Evolutionary conservation across 371 early-diverging fungal genomes (phyloP), one percentile per base, ranked within the genome.

Genomic region (Lichtheimia ramosa): DNA sequence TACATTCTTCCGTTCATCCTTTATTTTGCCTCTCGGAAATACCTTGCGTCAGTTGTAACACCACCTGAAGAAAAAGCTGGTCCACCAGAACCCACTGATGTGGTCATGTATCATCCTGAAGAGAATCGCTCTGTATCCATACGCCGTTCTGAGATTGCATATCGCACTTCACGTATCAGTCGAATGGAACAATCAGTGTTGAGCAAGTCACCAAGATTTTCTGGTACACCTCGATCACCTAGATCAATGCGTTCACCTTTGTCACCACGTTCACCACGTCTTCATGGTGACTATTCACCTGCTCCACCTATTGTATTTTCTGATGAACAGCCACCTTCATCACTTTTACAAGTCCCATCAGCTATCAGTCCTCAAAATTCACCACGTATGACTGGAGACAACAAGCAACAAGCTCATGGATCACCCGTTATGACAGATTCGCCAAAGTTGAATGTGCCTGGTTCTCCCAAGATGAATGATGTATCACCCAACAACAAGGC

Each of bases 1-100:
- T 92, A 89, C 63, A 83, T 92, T 28, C 67, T 91, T 21, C 93
- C 93, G 3, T 75, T 92, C 27, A 54, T 89, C 13, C 79, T 92
- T 8, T 92, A 90, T 63, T 79, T 92, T 63, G 75, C 77, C n/a
- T 83, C 83, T 14, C 74, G 83, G 52, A 68, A 62, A 43, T 74
- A 79, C 46, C 56, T 62, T 28, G 77, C 75, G 43, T 64, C 68
- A 3, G 68, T 75, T 25, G 69, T 70, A 42, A 59, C 64, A 21
- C 20, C 54, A 3, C 39, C 43, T 18, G 13, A 54, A 54, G 46
- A 50, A 39, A 46, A 54, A 16, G 18, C n/a, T 21, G 42, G 28
- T 18, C 48, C 20, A 18, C 54, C 41, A 53, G 60, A 68, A 14
- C 57, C 18, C 3, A 54, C 27, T 46, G 71, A 71, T 18, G 70